Percentiles rank a stretch among this genome's conserved stretches.
These are phyloP conservation scores for Plantago rigida DNA, from an alignment of 305 asterid species.

Conservation along the genomic window DNA sequence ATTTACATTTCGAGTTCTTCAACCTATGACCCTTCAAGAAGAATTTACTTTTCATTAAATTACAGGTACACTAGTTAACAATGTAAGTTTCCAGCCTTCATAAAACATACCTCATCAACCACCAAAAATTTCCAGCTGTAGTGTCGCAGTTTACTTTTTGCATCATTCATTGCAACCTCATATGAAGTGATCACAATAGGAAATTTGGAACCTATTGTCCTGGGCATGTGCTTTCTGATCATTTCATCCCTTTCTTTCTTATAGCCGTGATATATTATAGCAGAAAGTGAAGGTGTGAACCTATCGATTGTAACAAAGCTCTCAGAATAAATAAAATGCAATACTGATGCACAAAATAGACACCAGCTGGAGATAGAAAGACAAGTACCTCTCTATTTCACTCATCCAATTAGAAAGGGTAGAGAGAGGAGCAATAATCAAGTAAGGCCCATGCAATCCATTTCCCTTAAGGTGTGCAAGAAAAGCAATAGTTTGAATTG, in stretches of 20 bases:
- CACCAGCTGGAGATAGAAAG: conserved; percentile 4
- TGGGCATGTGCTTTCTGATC: conserved; percentile 75
- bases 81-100: conserved; percentile 8
- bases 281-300: conserved; percentile 62
- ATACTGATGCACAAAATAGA: conserved; percentile 8
- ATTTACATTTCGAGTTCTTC: conserved; percentile 79
- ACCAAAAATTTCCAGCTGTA: conserved; percentile 85
- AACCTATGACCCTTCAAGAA: conserved; percentile 80
- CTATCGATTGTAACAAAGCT: conserved; percentile 31
- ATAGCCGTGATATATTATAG: conserved; percentile 76
- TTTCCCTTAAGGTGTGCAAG: conserved; percentile 94
- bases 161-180: conserved; percentile 70
- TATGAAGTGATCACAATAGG: conserved; percentile 85
- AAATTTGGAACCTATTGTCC: conserved; percentile 65
- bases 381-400: conserved; percentile 62
- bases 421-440: conserved; percentile 86
- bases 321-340: conserved; percentile 7
- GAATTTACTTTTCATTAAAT: conserved; percentile 17
- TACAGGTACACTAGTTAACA: conserved; percentile 6
- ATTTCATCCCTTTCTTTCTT: conserved; percentile 62
- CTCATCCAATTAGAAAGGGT: conserved; percentile 91
- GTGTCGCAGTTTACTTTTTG: conserved; percentile 49
- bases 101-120: conserved; percentile 76
- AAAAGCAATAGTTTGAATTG: conserved; percentile 89
- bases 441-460: conserved; percentile 81